Conservation (phyloP, 805 yeast species). For the Brettanomyces bruxellensis region DNA sequence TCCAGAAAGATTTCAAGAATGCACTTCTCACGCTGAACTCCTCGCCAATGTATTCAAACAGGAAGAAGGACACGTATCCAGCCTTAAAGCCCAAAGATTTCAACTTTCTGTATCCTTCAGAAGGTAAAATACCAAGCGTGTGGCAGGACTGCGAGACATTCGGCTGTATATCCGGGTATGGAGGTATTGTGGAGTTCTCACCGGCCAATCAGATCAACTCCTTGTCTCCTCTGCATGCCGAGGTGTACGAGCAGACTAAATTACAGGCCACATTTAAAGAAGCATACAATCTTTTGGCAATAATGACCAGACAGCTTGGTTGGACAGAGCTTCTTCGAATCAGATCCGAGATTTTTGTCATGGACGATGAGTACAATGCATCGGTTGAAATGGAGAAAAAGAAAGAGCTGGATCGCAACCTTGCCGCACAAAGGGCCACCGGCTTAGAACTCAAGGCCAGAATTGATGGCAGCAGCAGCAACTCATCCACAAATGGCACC, state of each 20-base stretch:
- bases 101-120: constrained; percentile 42
- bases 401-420: constrained; percentile 9
- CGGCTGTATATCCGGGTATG: constrained; percentile 26
- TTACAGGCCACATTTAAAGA: constrained; percentile 44
- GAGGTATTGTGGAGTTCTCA: constrained; percentile 26
- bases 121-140: constrained; percentile 41
- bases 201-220: constrained; percentile 27
- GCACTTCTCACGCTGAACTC: constrained; percentile 67
- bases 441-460: not conserved
- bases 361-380: constrained; percentile 58
- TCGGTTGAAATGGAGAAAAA: constrained; percentile 11
- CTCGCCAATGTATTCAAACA: constrained; percentile 56
- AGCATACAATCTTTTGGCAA: constrained; percentile 65
- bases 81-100: constrained; percentile 35
- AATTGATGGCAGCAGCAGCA: too few relatives aligned
- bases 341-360: constrained; percentile 68
- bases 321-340: constrained; percentile 71
- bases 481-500: not conserved
- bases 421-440: constrained; percentile 2
- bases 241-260: constrained; percentile 40
- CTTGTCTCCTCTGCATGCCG: constrained; percentile 38
- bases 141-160: constrained; percentile 32
- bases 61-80: constrained; percentile 34
- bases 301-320: constrained; percentile 59
- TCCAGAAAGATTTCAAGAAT: constrained; percentile 41